A percentile compares a stretch with the other conserved stretches of the same genome.
Conservation (phyloP, 176 grass and related monocot genomes). For the Ampelocalamus luodianensis region DNA sequence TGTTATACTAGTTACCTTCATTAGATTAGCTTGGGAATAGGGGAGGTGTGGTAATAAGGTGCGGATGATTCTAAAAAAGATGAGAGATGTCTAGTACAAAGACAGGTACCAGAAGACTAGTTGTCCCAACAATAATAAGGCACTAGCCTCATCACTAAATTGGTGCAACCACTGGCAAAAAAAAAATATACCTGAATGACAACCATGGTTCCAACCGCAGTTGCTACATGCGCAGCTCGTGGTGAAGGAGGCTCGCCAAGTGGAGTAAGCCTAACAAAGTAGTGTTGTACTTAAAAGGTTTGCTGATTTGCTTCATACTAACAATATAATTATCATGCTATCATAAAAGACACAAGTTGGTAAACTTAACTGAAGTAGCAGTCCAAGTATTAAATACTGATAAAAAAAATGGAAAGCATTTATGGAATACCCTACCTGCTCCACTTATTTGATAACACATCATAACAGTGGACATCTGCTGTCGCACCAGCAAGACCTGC, state of each 20-base stretch:
- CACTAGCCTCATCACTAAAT: not conserved
- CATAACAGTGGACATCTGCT: constrained; percentile 98
- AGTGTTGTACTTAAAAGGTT: constrained; percentile 25
- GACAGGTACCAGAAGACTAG: not conserved
- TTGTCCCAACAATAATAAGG: constrained; percentile 14
- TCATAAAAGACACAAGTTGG: constrained; percentile 9
- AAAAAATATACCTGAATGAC: constrained; percentile 85
- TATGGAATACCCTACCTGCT: constrained; percentile 72
- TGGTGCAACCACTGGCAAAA: constrained; percentile 1
- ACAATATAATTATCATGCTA: constrained; percentile 34
- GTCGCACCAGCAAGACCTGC: constrained; percentile 95
- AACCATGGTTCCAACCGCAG: constrained; percentile 99
- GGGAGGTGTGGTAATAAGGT: not conserved
- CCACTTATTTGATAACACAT: constrained; percentile 94
- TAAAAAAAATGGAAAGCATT: constrained; percentile 36
- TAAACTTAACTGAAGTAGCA: constrained; percentile 33
- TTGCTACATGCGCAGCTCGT: constrained; percentile 97
- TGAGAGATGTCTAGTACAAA: not conserved
- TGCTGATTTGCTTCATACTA: not conserved
- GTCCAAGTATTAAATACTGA: constrained; percentile 21
- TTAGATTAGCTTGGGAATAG: constrained; percentile 28
- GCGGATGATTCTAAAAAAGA: not conserved
- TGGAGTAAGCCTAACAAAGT: constrained; percentile 80
- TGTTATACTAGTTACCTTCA: constrained; percentile 8
- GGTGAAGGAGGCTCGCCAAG: constrained; percentile 95